These are phyloP conservation scores for Beta vulgaris DNA, from an alignment of 148 eudicot species.

Conservation along the genomic window DNA sequence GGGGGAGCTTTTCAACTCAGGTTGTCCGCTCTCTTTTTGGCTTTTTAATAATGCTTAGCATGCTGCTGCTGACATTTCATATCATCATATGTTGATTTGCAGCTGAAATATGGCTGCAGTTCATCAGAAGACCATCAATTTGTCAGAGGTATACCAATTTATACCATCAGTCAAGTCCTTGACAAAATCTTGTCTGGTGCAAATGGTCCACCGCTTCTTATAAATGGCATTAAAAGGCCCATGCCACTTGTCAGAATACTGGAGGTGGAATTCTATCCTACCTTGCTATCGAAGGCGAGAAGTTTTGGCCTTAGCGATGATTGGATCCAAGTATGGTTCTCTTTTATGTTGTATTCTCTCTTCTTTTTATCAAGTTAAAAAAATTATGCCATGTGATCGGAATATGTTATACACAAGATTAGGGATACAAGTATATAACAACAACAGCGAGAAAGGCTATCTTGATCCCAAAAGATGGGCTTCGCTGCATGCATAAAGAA, in stretches of 20 bases:
- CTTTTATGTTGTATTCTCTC: background rate
- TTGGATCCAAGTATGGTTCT: conserved; percentile 74
- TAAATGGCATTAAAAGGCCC: conserved; percentile 79
- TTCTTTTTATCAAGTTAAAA: background rate
- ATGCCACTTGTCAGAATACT: conserved; percentile 88
- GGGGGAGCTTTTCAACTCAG: conserved; percentile 99
- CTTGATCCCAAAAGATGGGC: too few relatives aligned
- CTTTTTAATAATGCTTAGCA: background rate
- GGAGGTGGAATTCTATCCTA: conserved; percentile 91
- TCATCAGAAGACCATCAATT: conserved; percentile 92
- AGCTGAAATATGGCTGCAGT: conserved; percentile 73
- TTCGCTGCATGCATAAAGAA: too few relatives aligned
- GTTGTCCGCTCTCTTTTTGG: conserved; percentile 29
- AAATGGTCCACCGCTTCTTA: conserved; percentile 69
- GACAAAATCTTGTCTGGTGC: conserved; percentile 73
- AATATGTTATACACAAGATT: background rate
- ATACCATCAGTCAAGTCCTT: conserved; percentile 76
- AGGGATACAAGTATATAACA: too few relatives aligned
- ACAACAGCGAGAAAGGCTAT: too few relatives aligned
- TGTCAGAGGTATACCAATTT: conserved; percentile 89
- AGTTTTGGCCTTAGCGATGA: conserved; percentile 82
- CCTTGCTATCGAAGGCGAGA: conserved; percentile 90
- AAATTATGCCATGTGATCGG: background rate
- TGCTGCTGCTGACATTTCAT: conserved; percentile 29
- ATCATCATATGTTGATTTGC: conserved; percentile 17